phyloP scores from a whole-genome alignment of 768 basidiomycete genomes.

The Macrocybe gigantea region DNA sequence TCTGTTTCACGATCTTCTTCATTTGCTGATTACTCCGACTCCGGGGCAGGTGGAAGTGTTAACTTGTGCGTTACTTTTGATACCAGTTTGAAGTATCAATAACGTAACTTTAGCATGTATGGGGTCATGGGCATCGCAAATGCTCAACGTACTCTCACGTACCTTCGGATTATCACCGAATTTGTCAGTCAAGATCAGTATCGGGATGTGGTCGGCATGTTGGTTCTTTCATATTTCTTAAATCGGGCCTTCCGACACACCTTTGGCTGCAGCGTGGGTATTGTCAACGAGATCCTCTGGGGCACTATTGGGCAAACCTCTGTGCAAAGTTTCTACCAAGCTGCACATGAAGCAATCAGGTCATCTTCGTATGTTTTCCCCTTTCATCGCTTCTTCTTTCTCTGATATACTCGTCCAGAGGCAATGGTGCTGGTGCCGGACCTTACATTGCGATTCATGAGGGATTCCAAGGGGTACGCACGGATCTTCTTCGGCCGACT shows the following conservation, averaged over 20 bases:
- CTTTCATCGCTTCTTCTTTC: neutral
- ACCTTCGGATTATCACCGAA: conserved; percentile 68
- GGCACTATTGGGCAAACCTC: conserved; percentile 45
- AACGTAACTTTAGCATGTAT: conserved; percentile 39
- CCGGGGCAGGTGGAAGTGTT: neutral
- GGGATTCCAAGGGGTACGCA: conserved; percentile 49
- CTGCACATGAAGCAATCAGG: conserved; percentile 40
- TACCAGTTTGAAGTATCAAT: conserved; percentile 36
- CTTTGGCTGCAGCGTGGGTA: conserved; percentile 16
- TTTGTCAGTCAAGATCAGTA: conserved; percentile 72
- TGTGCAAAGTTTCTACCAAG: conserved; percentile 52
- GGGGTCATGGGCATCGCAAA: conserved; percentile 86
- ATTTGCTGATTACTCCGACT: neutral
- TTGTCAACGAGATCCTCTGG: conserved; percentile 57
- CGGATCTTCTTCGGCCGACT: conserved; percentile 21
- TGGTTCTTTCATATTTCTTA: conserved; percentile 4
- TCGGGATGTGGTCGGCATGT: conserved; percentile 22
- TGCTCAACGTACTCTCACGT: conserved; percentile 71
- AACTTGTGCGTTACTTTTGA: conserved; percentile 8
- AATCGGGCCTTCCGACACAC: neutral
- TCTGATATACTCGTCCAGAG: conserved; percentile 65
- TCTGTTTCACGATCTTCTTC: too few species aligned
- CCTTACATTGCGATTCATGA: conserved; percentile 47
- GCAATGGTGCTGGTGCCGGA: conserved; percentile 64
- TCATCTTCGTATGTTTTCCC: conserved; percentile 29